Evolutionary conservation across 2,329 filamentous ascomycete species (phyloP).

Genomic region (Tolypocladium cylindrosporum): DNA sequence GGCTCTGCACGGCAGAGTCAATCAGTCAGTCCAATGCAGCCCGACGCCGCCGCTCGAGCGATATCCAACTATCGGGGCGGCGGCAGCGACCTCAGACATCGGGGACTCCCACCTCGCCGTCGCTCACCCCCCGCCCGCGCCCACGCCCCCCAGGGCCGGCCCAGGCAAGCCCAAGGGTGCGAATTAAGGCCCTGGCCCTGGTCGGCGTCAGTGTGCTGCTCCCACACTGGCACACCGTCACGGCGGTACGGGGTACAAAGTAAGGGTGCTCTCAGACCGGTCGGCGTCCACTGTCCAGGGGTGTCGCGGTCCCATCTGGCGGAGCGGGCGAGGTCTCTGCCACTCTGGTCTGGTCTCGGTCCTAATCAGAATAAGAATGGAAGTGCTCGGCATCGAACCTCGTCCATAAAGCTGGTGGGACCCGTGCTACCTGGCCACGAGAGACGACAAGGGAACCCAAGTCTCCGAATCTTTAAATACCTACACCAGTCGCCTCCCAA

Average conservation of each 20-base stretch:
- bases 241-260: neutral
- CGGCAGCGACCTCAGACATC: neutral
- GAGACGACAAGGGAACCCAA: neutral
- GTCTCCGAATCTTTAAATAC: neutral
- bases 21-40: neutral
- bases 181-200: neutral
- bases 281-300: neutral
- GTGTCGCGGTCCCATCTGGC: neutral
- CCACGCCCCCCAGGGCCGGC: neutral
- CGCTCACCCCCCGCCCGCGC: no score
- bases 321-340: neutral
- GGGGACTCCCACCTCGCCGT: no score
- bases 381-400: neutral
- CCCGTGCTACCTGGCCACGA: neutral
- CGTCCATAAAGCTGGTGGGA: neutral
- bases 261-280: neutral
- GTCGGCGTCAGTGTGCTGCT: neutral
- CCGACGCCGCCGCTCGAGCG: neutral
- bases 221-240: neutral
- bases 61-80: neutral
- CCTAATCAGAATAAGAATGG: neutral
- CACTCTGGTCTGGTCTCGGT: neutral
- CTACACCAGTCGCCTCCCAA: neutral
- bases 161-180: neutral
- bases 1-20: conserved; percentile 2